Conservation (phyloP, 352 stramenopile species). For the Plasmopara viticola region DNA sequence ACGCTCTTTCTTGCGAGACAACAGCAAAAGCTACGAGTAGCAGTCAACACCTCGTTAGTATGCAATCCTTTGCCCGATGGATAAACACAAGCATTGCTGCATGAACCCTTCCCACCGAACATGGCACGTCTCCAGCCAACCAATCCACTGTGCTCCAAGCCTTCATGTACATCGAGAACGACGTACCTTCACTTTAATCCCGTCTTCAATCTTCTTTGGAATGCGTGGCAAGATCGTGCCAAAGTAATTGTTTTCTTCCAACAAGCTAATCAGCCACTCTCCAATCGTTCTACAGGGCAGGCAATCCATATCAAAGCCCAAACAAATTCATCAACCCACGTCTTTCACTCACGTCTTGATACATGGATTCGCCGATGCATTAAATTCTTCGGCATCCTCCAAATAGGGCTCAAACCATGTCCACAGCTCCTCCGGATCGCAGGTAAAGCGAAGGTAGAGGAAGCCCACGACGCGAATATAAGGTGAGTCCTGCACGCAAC, state of each 20-base stretch:
- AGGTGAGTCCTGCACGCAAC: slow-evolving; percentile 76
- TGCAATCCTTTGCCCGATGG: not conserved
- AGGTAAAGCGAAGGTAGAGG: slow-evolving; percentile 96
- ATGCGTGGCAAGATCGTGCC: slow-evolving; percentile 94
- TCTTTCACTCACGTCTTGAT: slow-evolving; percentile 59
- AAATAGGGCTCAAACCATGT: slow-evolving; percentile 94
- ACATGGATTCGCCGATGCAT: slow-evolving; percentile 74
- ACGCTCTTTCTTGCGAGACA: slow-evolving; percentile 61
- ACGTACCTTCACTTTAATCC: slow-evolving; percentile 92
- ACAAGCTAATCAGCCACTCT: slow-evolving; percentile 84
- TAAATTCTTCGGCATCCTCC: slow-evolving; percentile 92
- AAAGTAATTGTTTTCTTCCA: slow-evolving; percentile 95
- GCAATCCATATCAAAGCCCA: not conserved
- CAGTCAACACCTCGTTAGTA: not conserved
- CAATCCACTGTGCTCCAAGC: not conserved
- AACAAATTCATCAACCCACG: slow-evolving; percentile 14
- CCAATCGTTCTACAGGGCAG: slow-evolving; percentile 82
- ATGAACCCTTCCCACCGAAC: slow-evolving; percentile 22
- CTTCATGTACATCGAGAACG: not conserved
- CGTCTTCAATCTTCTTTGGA: slow-evolving; percentile 92
- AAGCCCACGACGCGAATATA: slow-evolving; percentile 96
- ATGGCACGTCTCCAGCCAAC: slow-evolving; percentile 10
- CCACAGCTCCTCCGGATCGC: slow-evolving; percentile 90
- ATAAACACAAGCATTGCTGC: slow-evolving; percentile 4
- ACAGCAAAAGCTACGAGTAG: slow-evolving; percentile 61